A percentile compares a stretch with the other conserved stretches of the same genome.
Conservation (phyloP, 345 rosid species). For the Populus nigra region DNA sequence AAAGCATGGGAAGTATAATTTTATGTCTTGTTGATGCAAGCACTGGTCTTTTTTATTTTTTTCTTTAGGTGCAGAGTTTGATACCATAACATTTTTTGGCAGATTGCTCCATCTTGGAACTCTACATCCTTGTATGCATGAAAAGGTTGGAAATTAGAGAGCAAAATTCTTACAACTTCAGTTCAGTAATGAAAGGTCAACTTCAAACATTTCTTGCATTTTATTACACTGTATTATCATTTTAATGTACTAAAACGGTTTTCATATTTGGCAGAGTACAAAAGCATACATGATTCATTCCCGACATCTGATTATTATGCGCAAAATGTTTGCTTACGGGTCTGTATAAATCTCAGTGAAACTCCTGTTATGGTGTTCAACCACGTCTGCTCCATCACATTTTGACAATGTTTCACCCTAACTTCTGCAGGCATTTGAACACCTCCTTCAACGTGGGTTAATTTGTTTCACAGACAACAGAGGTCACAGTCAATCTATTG, state of each 20-base stretch:
- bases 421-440: slow-evolving; percentile 78
- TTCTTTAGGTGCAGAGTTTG: neutral
- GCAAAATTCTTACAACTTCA: slow-evolving; percentile 79
- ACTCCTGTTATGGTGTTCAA: neutral
- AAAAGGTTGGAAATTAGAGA: slow-evolving; percentile 84
- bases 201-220: slow-evolving; percentile 2
- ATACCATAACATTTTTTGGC: slow-evolving; percentile 14
- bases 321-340: slow-evolving; percentile 66
- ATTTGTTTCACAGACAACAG: slow-evolving; percentile 63
- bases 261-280: slow-evolving; percentile 63
- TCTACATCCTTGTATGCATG: slow-evolving; percentile 82
- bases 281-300: slow-evolving; percentile 67
- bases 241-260: slow-evolving; percentile 5
- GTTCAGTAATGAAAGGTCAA: slow-evolving; percentile 80
- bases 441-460: slow-evolving; percentile 59
- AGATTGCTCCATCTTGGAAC: slow-evolving; percentile 92
- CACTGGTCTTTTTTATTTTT: neutral
- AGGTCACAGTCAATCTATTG: slow-evolving; percentile 61
- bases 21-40: neutral
- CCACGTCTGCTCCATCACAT: neutral
- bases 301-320: slow-evolving; percentile 74
- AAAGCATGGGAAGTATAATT: neutral
- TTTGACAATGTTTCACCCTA: slow-evolving; percentile 10
- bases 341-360: slow-evolving; percentile 29
- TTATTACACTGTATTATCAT: neutral